A percentile compares a stretch with the other conserved stretches of the same genome.
Evolutionary conservation across 441 rosid species (phyloP).

Genomic region (Erodium moschatum): DNA sequence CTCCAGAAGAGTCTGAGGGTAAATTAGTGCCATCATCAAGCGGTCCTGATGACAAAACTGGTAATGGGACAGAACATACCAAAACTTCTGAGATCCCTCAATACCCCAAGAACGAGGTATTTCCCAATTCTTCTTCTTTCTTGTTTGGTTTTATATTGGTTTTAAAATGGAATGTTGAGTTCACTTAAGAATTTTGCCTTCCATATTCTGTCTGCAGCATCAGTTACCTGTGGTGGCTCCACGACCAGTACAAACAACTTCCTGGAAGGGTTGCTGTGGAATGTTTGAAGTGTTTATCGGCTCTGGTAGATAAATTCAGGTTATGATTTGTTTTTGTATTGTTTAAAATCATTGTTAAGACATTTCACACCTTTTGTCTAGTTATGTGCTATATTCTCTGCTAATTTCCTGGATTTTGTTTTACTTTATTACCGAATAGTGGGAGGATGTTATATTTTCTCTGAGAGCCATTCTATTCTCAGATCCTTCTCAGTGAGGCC

Average conservation of each 20-base stretch:
- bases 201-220: neutral
- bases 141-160: neutral
- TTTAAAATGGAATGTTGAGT: neutral
- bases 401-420: neutral
- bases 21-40: neutral
- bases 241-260: slow-evolving; percentile 5
- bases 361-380: neutral
- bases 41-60: neutral
- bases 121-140: neutral
- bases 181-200: neutral
- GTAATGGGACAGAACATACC: slow-evolving; percentile 1
- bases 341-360: neutral
- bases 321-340: neutral
- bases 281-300: slow-evolving; percentile 2
- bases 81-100: neutral
- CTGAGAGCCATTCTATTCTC: too few relatives aligned
- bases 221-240: neutral
- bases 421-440: neutral
- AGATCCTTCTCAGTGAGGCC: neutral
- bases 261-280: slow-evolving; percentile 7
- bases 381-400: neutral
- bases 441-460: neutral
- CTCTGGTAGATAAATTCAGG: slow-evolving; percentile 4
- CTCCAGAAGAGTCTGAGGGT: neutral
- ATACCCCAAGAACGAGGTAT: neutral